Evolutionary conservation across 768 basidiomycete genomes (phyloP).

Genomic region (Lentinula sp.): DNA sequence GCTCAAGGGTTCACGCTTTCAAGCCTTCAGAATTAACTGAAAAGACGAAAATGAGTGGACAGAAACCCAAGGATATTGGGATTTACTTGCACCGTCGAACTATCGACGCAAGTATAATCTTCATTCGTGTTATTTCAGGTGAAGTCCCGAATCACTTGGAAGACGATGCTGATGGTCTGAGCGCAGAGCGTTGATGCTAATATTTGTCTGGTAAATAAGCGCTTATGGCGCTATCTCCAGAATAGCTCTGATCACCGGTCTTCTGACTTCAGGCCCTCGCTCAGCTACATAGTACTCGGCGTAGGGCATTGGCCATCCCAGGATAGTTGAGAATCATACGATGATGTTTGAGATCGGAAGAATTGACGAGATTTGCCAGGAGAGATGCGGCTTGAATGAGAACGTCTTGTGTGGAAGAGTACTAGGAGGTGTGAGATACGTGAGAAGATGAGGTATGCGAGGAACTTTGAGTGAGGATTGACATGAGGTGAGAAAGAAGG

Average conservation of each 20-base stretch:
- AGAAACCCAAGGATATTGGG: too few species aligned
- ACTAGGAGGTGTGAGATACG: background rate
- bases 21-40: too few species aligned
- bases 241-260: conserved; percentile 57
- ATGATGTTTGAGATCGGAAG: conserved; percentile 37
- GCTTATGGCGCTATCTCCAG: conserved; percentile 24
- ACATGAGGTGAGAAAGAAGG: background rate
- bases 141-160: too few species aligned
- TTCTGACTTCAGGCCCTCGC: conserved; percentile 47
- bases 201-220: too few species aligned
- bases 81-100: too few species aligned
- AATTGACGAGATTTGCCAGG: conserved; percentile 68
- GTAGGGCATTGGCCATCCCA: conserved; percentile 46
- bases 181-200: too few species aligned
- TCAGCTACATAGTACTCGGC: conserved; percentile 57
- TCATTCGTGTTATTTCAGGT: too few species aligned
- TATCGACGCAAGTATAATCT: too few species aligned
- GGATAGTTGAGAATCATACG: conserved; percentile 45
- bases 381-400: conserved; percentile 44
- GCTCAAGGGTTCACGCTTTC: too few species aligned
- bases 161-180: too few species aligned
- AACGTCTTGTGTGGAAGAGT: conserved; percentile 10
- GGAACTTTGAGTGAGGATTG: background rate
- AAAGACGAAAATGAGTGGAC: too few species aligned
- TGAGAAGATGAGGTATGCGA: background rate